A percentile compares a stretch with the other conserved stretches of the same genome.
These are phyloP conservation scores for Cryptosporidium felis DNA, from an alignment of 169 alveolate genomes.

Conservation along the genomic window DNA sequence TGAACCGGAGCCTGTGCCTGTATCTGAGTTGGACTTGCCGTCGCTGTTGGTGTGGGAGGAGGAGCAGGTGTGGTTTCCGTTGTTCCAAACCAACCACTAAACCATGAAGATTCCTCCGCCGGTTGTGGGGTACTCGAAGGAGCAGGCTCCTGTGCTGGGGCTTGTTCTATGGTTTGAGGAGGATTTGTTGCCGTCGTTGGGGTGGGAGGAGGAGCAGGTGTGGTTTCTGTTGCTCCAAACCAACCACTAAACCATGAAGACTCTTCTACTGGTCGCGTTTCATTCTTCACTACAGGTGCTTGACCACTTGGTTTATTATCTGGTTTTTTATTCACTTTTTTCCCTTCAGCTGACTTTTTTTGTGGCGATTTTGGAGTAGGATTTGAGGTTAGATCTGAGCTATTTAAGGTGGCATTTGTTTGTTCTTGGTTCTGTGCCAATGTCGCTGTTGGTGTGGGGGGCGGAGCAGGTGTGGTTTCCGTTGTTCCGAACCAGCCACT, in stretches of 20 bases:
- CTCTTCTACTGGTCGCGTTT: background rate
- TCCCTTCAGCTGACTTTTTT: too few relatives aligned
- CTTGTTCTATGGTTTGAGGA: too few relatives aligned
- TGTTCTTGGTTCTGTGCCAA: background rate
- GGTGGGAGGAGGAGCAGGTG: conserved; percentile 52
- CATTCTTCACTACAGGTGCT: too few relatives aligned
- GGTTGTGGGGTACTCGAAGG: background rate
- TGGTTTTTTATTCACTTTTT: too few relatives aligned
- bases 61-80: conserved; percentile 18
- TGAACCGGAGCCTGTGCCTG: background rate
- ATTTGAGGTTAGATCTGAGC: too few relatives aligned
- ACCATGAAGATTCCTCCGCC: conserved; percentile 54
- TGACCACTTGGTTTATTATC: background rate
- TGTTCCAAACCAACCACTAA: conserved; percentile 52
- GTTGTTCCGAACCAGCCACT: conserved; percentile 19
- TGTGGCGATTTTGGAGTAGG: too few relatives aligned
- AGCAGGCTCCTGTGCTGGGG: background rate
- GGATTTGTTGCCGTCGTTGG: background rate
- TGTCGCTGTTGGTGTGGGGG: background rate
- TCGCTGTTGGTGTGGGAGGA: conserved; percentile 42
- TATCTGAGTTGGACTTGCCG: background rate
- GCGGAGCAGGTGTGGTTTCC: conserved; percentile 61
- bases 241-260: conserved; percentile 50
- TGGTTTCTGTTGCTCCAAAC: conserved; percentile 24
- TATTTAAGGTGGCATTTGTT: too few relatives aligned